These are phyloP conservation scores for Aspergillus candidus DNA, from an alignment of 2,329 filamentous ascomycete species.

Conservation along the genomic window DNA sequence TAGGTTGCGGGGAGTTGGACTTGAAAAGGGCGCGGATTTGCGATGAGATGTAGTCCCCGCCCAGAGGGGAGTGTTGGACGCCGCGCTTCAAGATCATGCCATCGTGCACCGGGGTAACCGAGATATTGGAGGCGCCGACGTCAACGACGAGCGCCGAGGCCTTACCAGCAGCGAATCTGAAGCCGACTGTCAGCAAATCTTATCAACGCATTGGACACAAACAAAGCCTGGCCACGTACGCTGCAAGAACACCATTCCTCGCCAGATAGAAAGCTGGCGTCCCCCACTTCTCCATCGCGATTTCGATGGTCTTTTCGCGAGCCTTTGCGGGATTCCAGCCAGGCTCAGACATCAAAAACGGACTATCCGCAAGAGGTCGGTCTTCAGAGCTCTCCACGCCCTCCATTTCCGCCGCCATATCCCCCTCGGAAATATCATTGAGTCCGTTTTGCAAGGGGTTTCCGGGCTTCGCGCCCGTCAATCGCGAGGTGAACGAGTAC, in stretches of 20 bases:
- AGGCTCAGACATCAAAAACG: conserved; percentile 86
- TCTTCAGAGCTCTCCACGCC: conserved; percentile 53
- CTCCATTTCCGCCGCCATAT: conserved; percentile 57
- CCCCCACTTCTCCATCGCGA: conserved; percentile 96
- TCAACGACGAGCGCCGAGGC: conserved; percentile 89
- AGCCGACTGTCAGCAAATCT: not conserved
- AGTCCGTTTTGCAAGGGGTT: conserved; percentile 70
- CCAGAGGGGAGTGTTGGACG: conserved; percentile 76
- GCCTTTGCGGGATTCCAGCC: conserved; percentile 86
- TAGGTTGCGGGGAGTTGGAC: conserved; percentile 57
- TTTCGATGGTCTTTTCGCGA: conserved; percentile 88
- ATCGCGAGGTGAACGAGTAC: conserved; percentile 77
- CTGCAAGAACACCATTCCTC: conserved; percentile 79
- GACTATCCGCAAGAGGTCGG: conserved; percentile 81
- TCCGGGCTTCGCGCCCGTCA: conserved; percentile 69
- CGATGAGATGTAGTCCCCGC: conserved; percentile 81
- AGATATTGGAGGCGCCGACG: conserved; percentile 80
- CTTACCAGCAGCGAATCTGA: conserved; percentile 79
- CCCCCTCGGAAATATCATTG: conserved; percentile 59
- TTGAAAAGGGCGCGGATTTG: conserved; percentile 80
- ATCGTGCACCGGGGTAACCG: conserved; percentile 86
- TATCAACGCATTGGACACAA: not conserved
- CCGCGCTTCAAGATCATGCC: conserved; percentile 90
- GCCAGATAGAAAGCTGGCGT: conserved; percentile 92
- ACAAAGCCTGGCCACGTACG: conserved; percentile 42